Percentiles rank a stretch among this genome's conserved stretches.
Conservation (phyloP, 192 early-diverging fungal species). For the Coemansia sp. region DNA sequence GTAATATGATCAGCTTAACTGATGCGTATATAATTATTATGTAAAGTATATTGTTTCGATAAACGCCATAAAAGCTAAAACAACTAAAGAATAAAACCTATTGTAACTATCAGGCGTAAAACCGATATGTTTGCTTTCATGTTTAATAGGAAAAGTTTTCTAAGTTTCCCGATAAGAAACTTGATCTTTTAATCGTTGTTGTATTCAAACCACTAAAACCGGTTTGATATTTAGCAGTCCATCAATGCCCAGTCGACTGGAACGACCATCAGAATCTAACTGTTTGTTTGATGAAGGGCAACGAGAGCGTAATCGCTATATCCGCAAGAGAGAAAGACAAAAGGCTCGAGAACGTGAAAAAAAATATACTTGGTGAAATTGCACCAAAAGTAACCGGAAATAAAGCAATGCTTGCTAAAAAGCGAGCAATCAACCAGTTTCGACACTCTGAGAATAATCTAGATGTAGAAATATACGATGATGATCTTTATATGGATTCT, state of each 20-base stretch:
- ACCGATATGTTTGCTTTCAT: no score
- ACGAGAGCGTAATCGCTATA: slow-evolving; percentile 20
- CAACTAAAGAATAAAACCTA: no score
- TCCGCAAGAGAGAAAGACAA: slow-evolving; percentile 20
- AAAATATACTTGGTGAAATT: slow-evolving; percentile 45
- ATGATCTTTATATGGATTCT: slow-evolving; percentile 45
- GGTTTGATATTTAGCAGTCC: not conserved
- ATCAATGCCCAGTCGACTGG: slow-evolving; percentile 4
- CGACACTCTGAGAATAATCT: slow-evolving; percentile 21
- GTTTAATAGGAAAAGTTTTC: no score
- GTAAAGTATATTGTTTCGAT: no score
- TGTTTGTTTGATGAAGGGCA: slow-evolving; percentile 20
- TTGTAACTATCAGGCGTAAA: no score
- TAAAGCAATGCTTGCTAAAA: slow-evolving; percentile 38
- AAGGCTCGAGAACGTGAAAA: slow-evolving; percentile 25
- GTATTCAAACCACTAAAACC: no score
- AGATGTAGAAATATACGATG: slow-evolving; percentile 27
- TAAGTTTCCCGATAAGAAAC: no score
- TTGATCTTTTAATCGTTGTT: no score
- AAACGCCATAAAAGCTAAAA: no score
- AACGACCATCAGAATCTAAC: not conserved
- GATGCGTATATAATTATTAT: no score
- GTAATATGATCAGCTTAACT: no score
- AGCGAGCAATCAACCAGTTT: slow-evolving; percentile 18
- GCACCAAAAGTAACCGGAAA: slow-evolving; percentile 48